Base-by-base conservation (phyloP, 345 rosid genomes). In the Eucalyptus sp. region DNA sequence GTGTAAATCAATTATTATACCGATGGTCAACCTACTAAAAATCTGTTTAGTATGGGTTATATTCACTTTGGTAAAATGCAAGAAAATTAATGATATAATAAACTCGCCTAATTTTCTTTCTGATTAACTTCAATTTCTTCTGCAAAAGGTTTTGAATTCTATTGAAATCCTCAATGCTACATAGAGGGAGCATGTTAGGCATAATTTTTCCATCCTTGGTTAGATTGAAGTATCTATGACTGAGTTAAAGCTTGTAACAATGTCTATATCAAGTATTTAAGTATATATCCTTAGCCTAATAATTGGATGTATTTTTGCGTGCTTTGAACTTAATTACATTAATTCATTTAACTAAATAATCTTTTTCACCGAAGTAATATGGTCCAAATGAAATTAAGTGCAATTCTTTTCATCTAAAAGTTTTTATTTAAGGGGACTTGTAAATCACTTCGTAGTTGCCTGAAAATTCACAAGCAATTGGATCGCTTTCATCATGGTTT, bases 321-420 rank as follows among this genome's bases (percentile, higher is more conserved):
- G 31, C 76, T 64, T 29, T 64, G 33, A 64, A 7, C 16, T 6
- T n/a, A 64, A 13, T 0, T n/a, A 64, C 76, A 64, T 64, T 64
- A 64, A 64, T 64, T 29, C 9, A 64, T n/a, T n/a, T 64, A n/a
- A 64, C 76, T 15, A n/a, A 29, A 64, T 64, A 13, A 64, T 13
- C 31, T 64, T n/a, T 14, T n/a, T 64, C 76, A 64, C 37, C 5
- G 10, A n/a, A 64, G 10, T 66, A 66, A 66, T n/a, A 66, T 66
- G 3, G 22, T 66, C 0, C 79, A n/a, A 7, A 66, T 0, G 41
- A 14, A 66, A 15, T 8, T n/a, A n/a, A 62, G 41, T n/a, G 79
- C 41, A 66, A 66, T 27, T 27, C 8, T 29, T 62, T 27, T 62
- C 31, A 62, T 62, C 68, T 27, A 18, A 52, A 64, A 29, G 17